Evolutionary conservation across 768 basidiomycete genomes (phyloP).

Genomic region (Chalciporus pseudorubinellus): DNA sequence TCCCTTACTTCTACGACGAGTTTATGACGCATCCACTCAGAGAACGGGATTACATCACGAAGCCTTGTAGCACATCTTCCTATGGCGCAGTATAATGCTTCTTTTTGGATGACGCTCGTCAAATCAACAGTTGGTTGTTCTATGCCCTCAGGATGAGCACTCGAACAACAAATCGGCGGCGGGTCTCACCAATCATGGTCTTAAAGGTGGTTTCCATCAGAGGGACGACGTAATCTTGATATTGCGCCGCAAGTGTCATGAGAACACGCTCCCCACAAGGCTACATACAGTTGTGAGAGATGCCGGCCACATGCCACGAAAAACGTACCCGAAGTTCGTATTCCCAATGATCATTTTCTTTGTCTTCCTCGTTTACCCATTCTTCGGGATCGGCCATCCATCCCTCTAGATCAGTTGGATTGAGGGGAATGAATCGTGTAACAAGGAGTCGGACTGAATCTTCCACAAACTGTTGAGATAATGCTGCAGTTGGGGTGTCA

Average conservation of each 20-base stretch:
- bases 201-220: slow-evolving; percentile 60
- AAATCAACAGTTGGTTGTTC: slow-evolving; percentile 53
- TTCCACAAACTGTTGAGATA: slow-evolving; percentile 70
- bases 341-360: slow-evolving; percentile 90
- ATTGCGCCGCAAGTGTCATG: slow-evolving; percentile 72
- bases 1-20: slow-evolving; percentile 59
- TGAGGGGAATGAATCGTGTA: slow-evolving; percentile 81
- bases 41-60: slow-evolving; percentile 62
- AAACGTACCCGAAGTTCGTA: slow-evolving; percentile 80
- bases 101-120: slow-evolving; percentile 67
- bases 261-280: slow-evolving; percentile 93
- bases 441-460: slow-evolving; percentile 75
- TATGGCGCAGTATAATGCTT: slow-evolving; percentile 84
- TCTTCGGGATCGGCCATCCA: slow-evolving; percentile 93
- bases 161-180: background rate
- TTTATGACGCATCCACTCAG: slow-evolving; percentile 63
- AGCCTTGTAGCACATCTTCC: slow-evolving; percentile 75
- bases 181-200: slow-evolving; percentile 51
- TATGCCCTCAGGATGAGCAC: slow-evolving; percentile 12
- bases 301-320: background rate
- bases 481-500: slow-evolving; percentile 38
- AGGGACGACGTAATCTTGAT: slow-evolving; percentile 64
- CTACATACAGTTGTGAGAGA: slow-evolving; percentile 38
- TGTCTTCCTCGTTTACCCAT: slow-evolving; percentile 88
- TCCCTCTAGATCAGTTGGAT: slow-evolving; percentile 72